A percentile compares a stretch with the other conserved stretches of the same genome.
phyloP scores from a whole-genome alignment of 345 rosid species.

The Carallia brachiata region DNA sequence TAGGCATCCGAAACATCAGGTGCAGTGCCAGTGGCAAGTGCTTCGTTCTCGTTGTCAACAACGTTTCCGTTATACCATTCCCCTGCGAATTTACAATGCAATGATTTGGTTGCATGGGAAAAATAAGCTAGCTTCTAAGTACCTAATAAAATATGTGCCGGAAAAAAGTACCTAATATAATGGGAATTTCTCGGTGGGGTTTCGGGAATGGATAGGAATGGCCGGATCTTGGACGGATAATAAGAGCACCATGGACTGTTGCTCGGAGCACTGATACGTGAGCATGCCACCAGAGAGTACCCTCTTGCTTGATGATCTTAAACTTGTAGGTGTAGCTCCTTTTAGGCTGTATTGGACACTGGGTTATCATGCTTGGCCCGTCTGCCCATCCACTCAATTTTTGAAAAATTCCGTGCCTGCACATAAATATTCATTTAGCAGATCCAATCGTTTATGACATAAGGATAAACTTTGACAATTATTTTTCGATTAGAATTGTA shows the following conservation, averaged over 20 bases:
- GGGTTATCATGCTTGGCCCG: slow-evolving; percentile 73
- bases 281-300: slow-evolving; percentile 97
- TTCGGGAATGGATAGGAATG: slow-evolving; percentile 73
- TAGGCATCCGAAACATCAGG: slow-evolving; percentile 72
- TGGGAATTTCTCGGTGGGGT: slow-evolving; percentile 70
- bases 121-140: too few relatives aligned
- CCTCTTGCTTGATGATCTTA: slow-evolving; percentile 62
- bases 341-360: slow-evolving; percentile 78
- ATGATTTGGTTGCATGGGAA: too few relatives aligned
- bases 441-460: too few relatives aligned
- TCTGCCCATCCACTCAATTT: slow-evolving; percentile 72
- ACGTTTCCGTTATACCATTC: slow-evolving; percentile 93
- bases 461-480: too few relatives aligned
- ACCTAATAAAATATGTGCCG: too few relatives aligned
- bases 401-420: slow-evolving; percentile 89
- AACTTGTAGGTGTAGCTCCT: slow-evolving; percentile 61
- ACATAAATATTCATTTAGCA: neutral
- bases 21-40: slow-evolving; percentile 49
- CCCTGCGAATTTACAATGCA: slow-evolving; percentile 44
- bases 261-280: slow-evolving; percentile 71
- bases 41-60: slow-evolving; percentile 52
- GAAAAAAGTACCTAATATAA: slow-evolving; percentile 56
- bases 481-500: too few relatives aligned
- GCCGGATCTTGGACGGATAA: slow-evolving; percentile 64
- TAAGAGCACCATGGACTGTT: slow-evolving; percentile 78